phyloP scores from a whole-genome alignment of 768 basidiomycete genomes.

The Pluteus cervinus region DNA sequence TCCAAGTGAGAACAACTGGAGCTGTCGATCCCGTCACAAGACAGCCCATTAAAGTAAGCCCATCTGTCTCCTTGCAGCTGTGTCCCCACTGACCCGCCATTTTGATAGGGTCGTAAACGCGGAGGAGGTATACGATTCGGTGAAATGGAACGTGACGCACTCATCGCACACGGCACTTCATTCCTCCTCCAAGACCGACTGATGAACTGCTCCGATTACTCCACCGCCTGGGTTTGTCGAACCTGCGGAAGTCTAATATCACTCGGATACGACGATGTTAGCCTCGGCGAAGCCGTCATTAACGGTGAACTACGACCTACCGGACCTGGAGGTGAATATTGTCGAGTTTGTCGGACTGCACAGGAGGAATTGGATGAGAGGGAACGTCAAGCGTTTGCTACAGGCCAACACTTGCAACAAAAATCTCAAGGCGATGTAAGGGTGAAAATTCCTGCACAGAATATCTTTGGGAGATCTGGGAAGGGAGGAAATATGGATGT shows the following conservation, averaged over 20 bases:
- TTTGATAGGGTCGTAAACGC: conserved; percentile 83
- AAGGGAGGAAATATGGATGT: conserved; percentile 89
- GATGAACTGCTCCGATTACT: conserved; percentile 99
- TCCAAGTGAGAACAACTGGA: conserved; percentile 97
- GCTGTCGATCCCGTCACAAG: conserved; percentile 94
- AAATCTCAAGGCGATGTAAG: conserved; percentile 44
- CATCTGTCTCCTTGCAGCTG: conserved; percentile 4
- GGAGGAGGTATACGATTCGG: conserved; percentile 99
- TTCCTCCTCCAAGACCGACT: conserved; percentile 97
- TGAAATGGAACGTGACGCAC: conserved; percentile 99
- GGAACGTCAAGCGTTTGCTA: conserved; percentile 53
- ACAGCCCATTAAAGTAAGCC: conserved; percentile 89
- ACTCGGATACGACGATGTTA: conserved; percentile 89
- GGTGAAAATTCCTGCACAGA: conserved; percentile 61
- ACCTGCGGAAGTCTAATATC: conserved; percentile 95
- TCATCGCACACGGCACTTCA: conserved; percentile 97
- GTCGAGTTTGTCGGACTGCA: conserved; percentile 80
- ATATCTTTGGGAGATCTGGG: conserved; percentile 51
- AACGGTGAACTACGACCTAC: conserved; percentile 48
- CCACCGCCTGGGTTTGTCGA: conserved; percentile 98
- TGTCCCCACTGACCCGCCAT: background rate
- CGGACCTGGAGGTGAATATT: conserved; percentile 88
- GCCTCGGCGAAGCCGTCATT: conserved; percentile 56
- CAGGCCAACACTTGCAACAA: conserved; percentile 40
- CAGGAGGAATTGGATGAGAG: conserved; percentile 59